Percentiles rank a stretch among this genome's conserved stretches.
Conservation (phyloP, 1,284 basidiomycete species). For the Ustilago curta region DNA sequence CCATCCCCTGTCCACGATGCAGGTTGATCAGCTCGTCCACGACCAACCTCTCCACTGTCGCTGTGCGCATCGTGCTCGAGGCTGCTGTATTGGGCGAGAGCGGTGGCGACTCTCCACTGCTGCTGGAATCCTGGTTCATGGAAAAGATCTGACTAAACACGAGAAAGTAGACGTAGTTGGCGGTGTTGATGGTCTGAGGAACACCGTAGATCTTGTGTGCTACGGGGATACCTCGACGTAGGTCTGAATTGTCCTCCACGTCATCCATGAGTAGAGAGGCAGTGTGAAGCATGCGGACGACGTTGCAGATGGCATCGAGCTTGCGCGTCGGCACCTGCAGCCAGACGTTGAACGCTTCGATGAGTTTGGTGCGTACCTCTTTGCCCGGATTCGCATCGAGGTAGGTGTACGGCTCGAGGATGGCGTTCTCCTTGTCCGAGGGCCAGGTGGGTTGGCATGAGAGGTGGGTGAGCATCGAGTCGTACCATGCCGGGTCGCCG, state of each 20-base stretch:
- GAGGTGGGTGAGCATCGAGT: conserved; percentile 63
- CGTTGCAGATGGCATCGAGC: conserved; percentile 79
- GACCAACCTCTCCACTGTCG: conserved; percentile 52
- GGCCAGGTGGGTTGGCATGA: conserved; percentile 69
- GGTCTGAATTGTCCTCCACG: conserved; percentile 93
- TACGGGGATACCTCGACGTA: conserved; percentile 87
- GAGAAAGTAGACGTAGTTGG: conserved; percentile 94
- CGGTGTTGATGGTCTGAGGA: conserved; percentile 96
- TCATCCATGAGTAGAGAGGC: conserved; percentile 96
- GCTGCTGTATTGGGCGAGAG: conserved; percentile 37
- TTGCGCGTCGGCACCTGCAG: conserved; percentile 81
- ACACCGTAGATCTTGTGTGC: conserved; percentile 95
- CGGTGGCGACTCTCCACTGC: conserved; percentile 8
- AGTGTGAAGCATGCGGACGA: conserved; percentile 94
- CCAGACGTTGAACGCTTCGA: conserved; percentile 95
- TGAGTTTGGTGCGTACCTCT: conserved; percentile 88
- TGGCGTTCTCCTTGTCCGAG: conserved; percentile 66
- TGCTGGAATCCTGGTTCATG: conserved; percentile 78
- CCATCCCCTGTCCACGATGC: conserved; percentile 94
- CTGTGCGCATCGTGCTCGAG: neutral
- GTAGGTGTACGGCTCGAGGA: conserved; percentile 88
- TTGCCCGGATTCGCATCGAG: conserved; percentile 89
- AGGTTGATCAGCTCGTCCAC: conserved; percentile 82
- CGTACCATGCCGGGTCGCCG: conserved; percentile 61
- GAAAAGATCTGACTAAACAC: conserved; percentile 71